phyloP scores from a whole-genome alignment of 2,329 filamentous ascomycete genomes.

The Colletotrichum liriopes region DNA sequence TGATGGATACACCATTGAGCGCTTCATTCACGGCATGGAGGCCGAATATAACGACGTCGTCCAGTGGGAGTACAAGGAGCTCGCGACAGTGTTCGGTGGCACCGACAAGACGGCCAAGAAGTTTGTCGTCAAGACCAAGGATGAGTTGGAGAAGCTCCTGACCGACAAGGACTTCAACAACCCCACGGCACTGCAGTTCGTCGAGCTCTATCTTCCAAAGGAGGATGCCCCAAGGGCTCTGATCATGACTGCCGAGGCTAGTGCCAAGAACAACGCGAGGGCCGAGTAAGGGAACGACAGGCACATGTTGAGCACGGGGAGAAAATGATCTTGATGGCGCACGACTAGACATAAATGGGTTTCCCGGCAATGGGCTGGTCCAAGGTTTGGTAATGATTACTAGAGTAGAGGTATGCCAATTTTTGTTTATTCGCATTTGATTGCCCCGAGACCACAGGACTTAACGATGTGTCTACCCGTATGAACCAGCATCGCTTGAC shows the following conservation, averaged over 20 bases:
- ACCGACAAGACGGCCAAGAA: slow-evolving; percentile 70
- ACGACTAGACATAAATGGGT: not conserved
- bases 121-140: slow-evolving; percentile 78
- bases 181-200: slow-evolving; percentile 74
- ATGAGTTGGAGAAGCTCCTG: slow-evolving; percentile 78
- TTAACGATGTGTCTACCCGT: not conserved
- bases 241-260: slow-evolving; percentile 79
- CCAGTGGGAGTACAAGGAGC: slow-evolving; percentile 80
- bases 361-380: not conserved
- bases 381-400: not conserved
- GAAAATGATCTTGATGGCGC: not conserved
- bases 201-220: slow-evolving; percentile 86
- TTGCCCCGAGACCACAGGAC: not conserved
- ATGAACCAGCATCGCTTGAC: no score
- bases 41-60: slow-evolving; percentile 86
- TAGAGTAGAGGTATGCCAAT: not conserved
- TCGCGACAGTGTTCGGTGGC: slow-evolving; percentile 79
- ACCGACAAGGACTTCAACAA: slow-evolving; percentile 75
- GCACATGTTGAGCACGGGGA: not conserved
- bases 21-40: slow-evolving; percentile 88
- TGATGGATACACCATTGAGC: slow-evolving; percentile 90
- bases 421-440: not conserved
- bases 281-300: slow-evolving; percentile 44
- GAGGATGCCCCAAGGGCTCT: slow-evolving; percentile 83
- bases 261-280: slow-evolving; percentile 77